Percentiles rank a stretch among this genome's conserved stretches.
Conservation (phyloP, 2,329 filamentous ascomycete species). For the Cryoendolithus antarcticus region DNA sequence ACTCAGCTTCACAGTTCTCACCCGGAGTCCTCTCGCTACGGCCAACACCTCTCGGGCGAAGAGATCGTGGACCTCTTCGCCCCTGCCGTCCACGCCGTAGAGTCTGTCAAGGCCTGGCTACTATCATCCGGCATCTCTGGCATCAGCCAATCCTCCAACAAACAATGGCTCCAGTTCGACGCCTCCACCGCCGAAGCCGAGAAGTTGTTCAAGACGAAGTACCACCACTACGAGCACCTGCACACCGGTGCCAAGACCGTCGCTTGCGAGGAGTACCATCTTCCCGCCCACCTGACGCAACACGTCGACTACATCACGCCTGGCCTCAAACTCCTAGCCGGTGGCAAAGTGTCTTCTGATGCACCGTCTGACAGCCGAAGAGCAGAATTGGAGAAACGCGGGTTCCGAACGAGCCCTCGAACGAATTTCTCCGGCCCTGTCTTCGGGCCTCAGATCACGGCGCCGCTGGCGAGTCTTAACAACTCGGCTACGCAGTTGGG, state of each 20-base stretch:
- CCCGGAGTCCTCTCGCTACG: constrained; percentile 30
- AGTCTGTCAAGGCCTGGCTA: constrained; percentile 44
- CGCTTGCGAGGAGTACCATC: constrained; percentile 28
- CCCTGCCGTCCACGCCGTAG: constrained; percentile 30
- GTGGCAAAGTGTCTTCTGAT: too few species aligned
- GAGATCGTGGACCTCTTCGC: constrained; percentile 33
- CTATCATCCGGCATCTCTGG: constrained; percentile 37
- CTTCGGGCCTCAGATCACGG: too few species aligned
- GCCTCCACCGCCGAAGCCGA: constrained; percentile 43
- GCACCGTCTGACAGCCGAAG: too few species aligned
- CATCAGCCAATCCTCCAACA: constrained; percentile 38
- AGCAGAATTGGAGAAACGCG: too few species aligned
- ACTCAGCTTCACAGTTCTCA: constrained; percentile 17
- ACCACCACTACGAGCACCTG: constrained; percentile 34
- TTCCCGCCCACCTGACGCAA: constrained; percentile 12
- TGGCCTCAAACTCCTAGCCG: constrained; percentile 9
- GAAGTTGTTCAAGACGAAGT: constrained; percentile 41
- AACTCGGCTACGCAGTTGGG: constrained; percentile 16
- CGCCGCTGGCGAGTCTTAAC: too few species aligned
- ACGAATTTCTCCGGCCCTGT: too few species aligned
- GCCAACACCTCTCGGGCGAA: constrained; percentile 30
- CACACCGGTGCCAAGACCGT: constrained; percentile 28
- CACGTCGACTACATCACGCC: constrained; percentile 23
- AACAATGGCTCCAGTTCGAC: constrained; percentile 44
- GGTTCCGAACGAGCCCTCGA: too few species aligned